Base-by-base conservation (phyloP, 352 stramenopile species). In the Peronospora belbahrii region DNA sequence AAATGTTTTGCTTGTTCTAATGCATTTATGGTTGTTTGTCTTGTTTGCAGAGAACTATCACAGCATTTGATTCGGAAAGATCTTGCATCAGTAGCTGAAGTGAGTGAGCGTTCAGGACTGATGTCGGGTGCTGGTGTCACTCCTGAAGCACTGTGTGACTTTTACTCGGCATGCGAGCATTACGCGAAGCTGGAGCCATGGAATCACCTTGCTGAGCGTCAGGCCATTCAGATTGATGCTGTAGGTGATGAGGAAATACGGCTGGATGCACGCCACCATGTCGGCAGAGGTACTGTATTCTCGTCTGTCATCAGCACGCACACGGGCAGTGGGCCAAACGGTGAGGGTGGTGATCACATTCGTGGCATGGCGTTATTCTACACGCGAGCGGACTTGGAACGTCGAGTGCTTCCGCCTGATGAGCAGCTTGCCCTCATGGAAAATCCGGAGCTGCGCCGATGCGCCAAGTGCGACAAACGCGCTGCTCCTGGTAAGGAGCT, bases 31-130 rank as follows among this genome's bases (percentile, higher is more conserved):
- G 3, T 20, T 18, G 32, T n/a, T 3, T 43, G 4, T 38, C 25
- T 19, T 50, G 13, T 28, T 1, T 38, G 11, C 18, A 89, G 78
- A 14, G 76, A 92, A 35, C 52, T 93, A 15, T 93, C 81, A 34
- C 72, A 77, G 40, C 79, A 93, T 33, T 57, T 93, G 19, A 70
- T 93, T 13, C 62, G 71, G 11, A 93, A 93, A n/a, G 81, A 93
- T 22, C 45, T 93, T 27, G 81, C 81, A 1, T 85, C 71, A 0
- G 75, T 89, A 6, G 77, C 75, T 4, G 71, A 87, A 51, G 74
- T 89, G 27, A 90, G 76, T 45, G 74, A 85, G 45, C 76, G 79
- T 22, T 61, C 77, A 2, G 81, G 81, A 0, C 48, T 85, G 34
- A 59, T 76, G 27, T 81, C 73, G 10, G 71, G 74, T 0, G 42